Conservation (phyloP, 2,329 filamentous ascomycete species). For the Dothiorella sarmentorum region DNA sequence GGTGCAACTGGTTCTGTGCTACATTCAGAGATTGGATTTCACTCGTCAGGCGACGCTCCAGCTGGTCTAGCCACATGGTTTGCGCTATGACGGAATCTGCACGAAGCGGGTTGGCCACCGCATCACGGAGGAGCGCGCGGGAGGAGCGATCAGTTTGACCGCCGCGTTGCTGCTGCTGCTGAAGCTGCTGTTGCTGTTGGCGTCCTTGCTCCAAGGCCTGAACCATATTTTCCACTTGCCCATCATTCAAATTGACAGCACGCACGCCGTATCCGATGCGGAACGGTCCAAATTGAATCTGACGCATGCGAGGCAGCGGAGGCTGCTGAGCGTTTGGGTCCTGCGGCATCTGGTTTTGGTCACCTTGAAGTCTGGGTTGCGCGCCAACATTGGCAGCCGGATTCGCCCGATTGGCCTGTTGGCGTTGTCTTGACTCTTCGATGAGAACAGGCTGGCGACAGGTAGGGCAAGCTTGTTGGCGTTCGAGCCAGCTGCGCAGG, state of each 20-base stretch:
- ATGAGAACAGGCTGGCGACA: slow-evolving; percentile 77
- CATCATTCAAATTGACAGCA: slow-evolving; percentile 12
- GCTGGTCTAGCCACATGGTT: slow-evolving; percentile 58
- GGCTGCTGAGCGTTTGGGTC: slow-evolving; percentile 21
- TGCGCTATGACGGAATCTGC: slow-evolving; percentile 41
- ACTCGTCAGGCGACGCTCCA: slow-evolving; percentile 66
- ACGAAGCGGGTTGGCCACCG: background rate
- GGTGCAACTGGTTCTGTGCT: slow-evolving; percentile 64
- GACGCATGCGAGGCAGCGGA: slow-evolving; percentile 1
- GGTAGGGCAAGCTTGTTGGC: slow-evolving; percentile 95
- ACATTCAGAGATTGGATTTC: slow-evolving; percentile 62
- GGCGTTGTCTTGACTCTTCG: slow-evolving; percentile 28
- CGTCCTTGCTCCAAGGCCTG: slow-evolving; percentile 2
- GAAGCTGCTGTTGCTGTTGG: slow-evolving; percentile 24
- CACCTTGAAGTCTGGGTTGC: slow-evolving; percentile 17
- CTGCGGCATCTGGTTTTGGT: slow-evolving; percentile 15
- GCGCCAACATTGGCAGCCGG: slow-evolving; percentile 5
- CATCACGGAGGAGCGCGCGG: slow-evolving; percentile 5
- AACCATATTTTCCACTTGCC: background rate
- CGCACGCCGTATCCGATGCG: slow-evolving; percentile 17
- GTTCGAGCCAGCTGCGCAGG: slow-evolving; percentile 92
- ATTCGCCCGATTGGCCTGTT: slow-evolving; percentile 28
- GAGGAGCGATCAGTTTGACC: background rate
- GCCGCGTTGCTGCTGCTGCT: slow-evolving; percentile 16
- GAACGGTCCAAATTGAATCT: slow-evolving; percentile 15